Conservation (phyloP, 257 asterid genomes). For the Solanum infundibuliforme region DNA sequence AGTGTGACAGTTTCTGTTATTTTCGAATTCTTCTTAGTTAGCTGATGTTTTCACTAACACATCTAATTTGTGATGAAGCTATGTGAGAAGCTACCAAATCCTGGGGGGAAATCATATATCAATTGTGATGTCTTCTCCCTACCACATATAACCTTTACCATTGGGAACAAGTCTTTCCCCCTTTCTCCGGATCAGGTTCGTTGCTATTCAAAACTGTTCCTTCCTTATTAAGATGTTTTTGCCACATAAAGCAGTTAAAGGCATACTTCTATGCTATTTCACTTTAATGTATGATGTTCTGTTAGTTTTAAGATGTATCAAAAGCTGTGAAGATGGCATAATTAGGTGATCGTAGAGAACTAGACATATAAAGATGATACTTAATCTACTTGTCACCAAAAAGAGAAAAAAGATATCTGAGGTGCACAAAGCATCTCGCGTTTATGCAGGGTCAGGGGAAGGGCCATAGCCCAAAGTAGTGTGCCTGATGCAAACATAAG, state of each 20-base stretch:
- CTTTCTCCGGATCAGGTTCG: slow-evolving; percentile 22
- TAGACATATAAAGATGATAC: background rate
- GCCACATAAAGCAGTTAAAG: background rate
- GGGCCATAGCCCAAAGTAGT: background rate
- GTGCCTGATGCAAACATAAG: background rate
- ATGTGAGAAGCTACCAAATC: slow-evolving; percentile 26
- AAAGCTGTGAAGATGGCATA: background rate
- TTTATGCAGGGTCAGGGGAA: background rate
- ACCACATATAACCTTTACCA: slow-evolving; percentile 19
- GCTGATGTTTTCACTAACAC: background rate
- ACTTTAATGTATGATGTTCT: background rate
- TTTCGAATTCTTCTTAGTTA: background rate
- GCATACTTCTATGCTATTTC: background rate
- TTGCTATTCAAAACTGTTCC: background rate
- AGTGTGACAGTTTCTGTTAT: background rate
- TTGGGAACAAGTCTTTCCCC: slow-evolving; percentile 18
- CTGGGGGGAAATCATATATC: slow-evolving; percentile 12
- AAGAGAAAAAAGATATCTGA: background rate
- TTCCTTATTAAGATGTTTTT: background rate
- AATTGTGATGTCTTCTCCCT: slow-evolving; percentile 15
- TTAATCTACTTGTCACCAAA: background rate
- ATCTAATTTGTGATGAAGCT: slow-evolving; percentile 1
- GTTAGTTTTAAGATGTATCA: background rate
- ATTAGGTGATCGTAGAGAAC: background rate
- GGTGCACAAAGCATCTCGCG: background rate